A percentile compares a stretch with the other conserved stretches of the same genome.
Evolutionary conservation across 768 basidiomycete species (phyloP).

Genomic region (Amanita molliuscula): DNA sequence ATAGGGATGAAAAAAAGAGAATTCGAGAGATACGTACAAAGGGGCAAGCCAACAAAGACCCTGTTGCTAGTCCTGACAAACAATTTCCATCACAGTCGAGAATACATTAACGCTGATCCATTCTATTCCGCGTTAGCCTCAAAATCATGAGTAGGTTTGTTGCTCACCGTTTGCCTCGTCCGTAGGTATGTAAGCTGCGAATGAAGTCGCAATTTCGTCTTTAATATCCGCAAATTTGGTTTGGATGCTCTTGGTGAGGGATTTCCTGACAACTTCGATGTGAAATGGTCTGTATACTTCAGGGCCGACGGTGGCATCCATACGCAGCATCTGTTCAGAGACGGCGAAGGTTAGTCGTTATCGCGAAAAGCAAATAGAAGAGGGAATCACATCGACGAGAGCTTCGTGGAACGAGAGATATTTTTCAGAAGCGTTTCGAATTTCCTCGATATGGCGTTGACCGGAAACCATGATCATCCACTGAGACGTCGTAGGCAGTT

Average conservation of each 20-base stretch:
- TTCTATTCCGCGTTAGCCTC: slow-evolving; percentile 4
- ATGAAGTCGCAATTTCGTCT: slow-evolving; percentile 15
- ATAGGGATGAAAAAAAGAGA: background rate
- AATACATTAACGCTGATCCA: slow-evolving; percentile 11
- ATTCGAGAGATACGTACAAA: slow-evolving; percentile 13
- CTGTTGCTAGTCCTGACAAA: slow-evolving; percentile 15
- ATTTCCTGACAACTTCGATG: slow-evolving; percentile 15
- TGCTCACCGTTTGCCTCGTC: background rate
- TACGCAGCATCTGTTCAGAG: slow-evolving; percentile 18
- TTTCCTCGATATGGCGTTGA: slow-evolving; percentile 29
- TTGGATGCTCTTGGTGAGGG: slow-evolving; percentile 18
- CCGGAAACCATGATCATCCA: slow-evolving; percentile 38
- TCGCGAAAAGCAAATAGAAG: background rate
- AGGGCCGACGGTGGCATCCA: slow-evolving; percentile 24
- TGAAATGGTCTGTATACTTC: slow-evolving; percentile 16
- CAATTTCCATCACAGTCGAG: slow-evolving; percentile 12
- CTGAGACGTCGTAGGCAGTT: slow-evolving; percentile 28
- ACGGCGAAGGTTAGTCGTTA: background rate
- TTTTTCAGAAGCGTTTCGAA: slow-evolving; percentile 37
- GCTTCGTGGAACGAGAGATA: slow-evolving; percentile 31
- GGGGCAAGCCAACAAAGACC: slow-evolving; percentile 17
- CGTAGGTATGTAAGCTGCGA: slow-evolving; percentile 11
- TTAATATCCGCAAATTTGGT: slow-evolving; percentile 15
- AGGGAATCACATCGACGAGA: slow-evolving; percentile 14
- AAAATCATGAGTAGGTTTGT: background rate